Evolutionary conservation across 345 rosid species (phyloP).

Genomic region (Populus simonii): DNA sequence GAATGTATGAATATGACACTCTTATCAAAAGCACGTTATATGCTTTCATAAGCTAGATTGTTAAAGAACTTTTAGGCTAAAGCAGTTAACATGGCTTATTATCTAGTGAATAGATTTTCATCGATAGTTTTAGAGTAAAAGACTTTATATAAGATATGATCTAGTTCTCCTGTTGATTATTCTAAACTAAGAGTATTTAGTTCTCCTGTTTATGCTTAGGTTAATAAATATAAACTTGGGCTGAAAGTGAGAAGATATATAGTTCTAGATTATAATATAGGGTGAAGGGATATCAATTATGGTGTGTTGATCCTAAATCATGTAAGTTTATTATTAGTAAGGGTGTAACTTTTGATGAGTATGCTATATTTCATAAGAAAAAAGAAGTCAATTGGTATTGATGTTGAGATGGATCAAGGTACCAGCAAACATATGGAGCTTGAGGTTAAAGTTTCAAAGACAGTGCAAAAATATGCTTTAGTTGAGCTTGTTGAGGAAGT

Average conservation of each 20-base stretch:
- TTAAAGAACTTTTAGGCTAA: neutral
- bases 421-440: neutral
- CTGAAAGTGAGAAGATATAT: neutral
- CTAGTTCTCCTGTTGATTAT: neutral
- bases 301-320: neutral
- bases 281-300: neutral
- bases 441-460: neutral
- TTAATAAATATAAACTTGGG: neutral
- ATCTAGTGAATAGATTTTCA: neutral
- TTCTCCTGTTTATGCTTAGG: neutral
- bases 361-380: accelerated
- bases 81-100: neutral
- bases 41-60: neutral
- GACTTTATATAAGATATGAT: neutral
- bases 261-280: neutral
- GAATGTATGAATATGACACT: neutral
- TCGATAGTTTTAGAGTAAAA: no score
- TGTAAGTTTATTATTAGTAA: neutral
- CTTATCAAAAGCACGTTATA: neutral
- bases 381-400: neutral
- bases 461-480: no score
- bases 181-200: neutral
- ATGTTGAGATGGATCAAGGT: neutral
- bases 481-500: neutral
- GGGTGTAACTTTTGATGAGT: no score